Base-by-base conservation (phyloP, 2,329 filamentous ascomycete genomes). In the Fusarium pseudoanthophilum region DNA sequence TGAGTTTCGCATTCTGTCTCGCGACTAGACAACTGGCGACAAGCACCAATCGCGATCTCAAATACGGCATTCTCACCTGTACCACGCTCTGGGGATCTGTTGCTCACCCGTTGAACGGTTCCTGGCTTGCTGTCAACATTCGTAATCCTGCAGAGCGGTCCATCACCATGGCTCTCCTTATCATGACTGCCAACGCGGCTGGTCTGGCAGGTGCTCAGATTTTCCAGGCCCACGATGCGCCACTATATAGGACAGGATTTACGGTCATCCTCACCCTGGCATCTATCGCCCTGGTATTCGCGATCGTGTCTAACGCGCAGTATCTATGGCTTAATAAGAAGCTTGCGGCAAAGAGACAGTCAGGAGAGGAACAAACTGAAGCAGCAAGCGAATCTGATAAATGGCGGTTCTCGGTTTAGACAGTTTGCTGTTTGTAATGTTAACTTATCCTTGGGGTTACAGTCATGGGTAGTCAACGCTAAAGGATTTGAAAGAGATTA, bases 261-360 rank as follows among this genome's bases (percentile, higher is more conserved):
- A 59, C 56, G 1, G 43, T 59, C 5, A 59, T 59, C 20, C 56
- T 59, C 32, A 59, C 56, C 3, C 26, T 52, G 2, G 32, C 56
- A 30, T 49, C 56, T 11, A 59, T 59, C 16, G 56, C 42, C 34
- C 18, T 59, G 14, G 42, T 49, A 5, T 49, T 59, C 36, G 40
- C 56, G 11, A 59, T 37, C 18, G 32, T 34, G 4, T 59, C 56
- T 7, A 59, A 59, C n/a, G 9, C 11, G 20, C 56, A 59, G 56
- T 59, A 59, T 24, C 32, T 59, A 18, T 59, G 56, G 56, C 32
- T 59, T 2, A 64, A 64, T 11, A 45, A 56, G n/a, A 61, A 43
- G 14, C 32, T 59, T 18, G 24, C 11, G 11, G 2, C 20, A 1
- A 59, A 59, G 6, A 15, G 5, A 1, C 1, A 4, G 11, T 34